Evolutionary conservation across 768 basidiomycete genomes (phyloP).

Genomic region (Pleurotus platypus): DNA sequence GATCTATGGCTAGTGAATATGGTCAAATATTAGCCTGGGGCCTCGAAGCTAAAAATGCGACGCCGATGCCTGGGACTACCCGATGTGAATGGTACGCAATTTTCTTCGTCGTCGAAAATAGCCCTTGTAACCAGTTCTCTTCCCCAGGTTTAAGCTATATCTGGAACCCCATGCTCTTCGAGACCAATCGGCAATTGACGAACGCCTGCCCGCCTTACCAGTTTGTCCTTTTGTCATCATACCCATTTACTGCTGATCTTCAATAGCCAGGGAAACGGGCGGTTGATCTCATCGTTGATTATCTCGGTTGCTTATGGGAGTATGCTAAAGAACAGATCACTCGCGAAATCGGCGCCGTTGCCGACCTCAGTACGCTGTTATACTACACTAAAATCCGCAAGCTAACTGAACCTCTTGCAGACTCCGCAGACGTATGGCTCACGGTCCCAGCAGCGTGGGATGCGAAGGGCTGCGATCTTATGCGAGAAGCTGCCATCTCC

Average conservation of each 20-base stretch:
- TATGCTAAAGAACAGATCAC: slow-evolving; percentile 87
- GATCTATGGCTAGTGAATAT: slow-evolving; percentile 27
- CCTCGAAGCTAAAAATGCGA: slow-evolving; percentile 80
- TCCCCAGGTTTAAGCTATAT: slow-evolving; percentile 76
- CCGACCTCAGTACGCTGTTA: slow-evolving; percentile 68
- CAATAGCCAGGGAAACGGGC: slow-evolving; percentile 69
- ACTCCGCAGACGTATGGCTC: slow-evolving; percentile 79
- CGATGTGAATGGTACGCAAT: slow-evolving; percentile 41
- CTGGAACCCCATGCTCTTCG: slow-evolving; percentile 79
- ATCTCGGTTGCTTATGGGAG: slow-evolving; percentile 80
- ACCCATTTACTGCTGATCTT: slow-evolving; percentile 11
- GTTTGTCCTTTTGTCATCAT: slow-evolving; percentile 38
- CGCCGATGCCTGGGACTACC: slow-evolving; percentile 59
- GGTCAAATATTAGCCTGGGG: slow-evolving; percentile 83
- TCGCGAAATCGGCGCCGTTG: slow-evolving; percentile 80
- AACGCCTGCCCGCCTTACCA: slow-evolving; percentile 74
- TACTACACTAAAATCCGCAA: neutral
- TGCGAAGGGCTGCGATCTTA: slow-evolving; percentile 77
- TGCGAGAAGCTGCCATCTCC: slow-evolving; percentile 80
- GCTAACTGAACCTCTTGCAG: slow-evolving; percentile 30
- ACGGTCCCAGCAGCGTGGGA: slow-evolving; percentile 94
- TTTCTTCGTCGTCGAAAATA: neutral
- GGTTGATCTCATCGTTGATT: slow-evolving; percentile 80
- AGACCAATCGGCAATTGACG: slow-evolving; percentile 67
- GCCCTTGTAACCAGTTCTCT: neutral